Conservation (phyloP, 306 rosid genomes). For the Elaeagnus macrophylla region DNA sequence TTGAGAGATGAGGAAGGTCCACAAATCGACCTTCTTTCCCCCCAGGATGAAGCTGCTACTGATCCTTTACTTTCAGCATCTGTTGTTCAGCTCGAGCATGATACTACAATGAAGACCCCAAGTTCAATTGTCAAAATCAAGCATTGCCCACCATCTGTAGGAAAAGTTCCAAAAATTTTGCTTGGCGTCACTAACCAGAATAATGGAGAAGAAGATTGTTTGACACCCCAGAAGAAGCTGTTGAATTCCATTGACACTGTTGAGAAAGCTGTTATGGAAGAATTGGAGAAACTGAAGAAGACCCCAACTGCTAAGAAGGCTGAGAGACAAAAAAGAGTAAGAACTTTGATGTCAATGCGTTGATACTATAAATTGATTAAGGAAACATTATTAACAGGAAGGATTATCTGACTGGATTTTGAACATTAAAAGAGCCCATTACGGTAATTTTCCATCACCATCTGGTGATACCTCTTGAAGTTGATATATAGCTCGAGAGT, state of each 20-base stretch:
- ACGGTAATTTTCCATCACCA: slow-evolving; percentile 1
- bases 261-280: slow-evolving; percentile 61
- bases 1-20: slow-evolving; percentile 35
- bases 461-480: slow-evolving; percentile 4
- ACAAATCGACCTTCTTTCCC: slow-evolving; percentile 22
- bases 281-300: slow-evolving; percentile 47
- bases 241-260: slow-evolving; percentile 55
- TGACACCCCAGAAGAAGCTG: slow-evolving; percentile 76
- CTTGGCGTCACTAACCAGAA: slow-evolving; percentile 29
- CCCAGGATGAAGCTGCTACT: slow-evolving; percentile 17
- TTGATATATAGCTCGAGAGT: not conserved
- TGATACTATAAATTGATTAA: slow-evolving; percentile 19
- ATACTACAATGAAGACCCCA: slow-evolving; percentile 22
- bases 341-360: slow-evolving; percentile 82
- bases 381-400: not conserved
- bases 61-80: slow-evolving; percentile 12
- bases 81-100: slow-evolving; percentile 29
- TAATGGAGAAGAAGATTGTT: slow-evolving; percentile 27
- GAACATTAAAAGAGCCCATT: not conserved
- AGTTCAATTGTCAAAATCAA: slow-evolving; percentile 11
- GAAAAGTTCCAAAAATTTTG: slow-evolving; percentile 36
- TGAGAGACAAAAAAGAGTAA: slow-evolving; percentile 55
- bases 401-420: not conserved
- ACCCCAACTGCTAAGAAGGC: slow-evolving; percentile 69
- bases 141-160: slow-evolving; percentile 17